Evolutionary conservation across 2,329 filamentous ascomycete genomes (phyloP).

Genomic region (Teratosphaeria gauchensis): DNA sequence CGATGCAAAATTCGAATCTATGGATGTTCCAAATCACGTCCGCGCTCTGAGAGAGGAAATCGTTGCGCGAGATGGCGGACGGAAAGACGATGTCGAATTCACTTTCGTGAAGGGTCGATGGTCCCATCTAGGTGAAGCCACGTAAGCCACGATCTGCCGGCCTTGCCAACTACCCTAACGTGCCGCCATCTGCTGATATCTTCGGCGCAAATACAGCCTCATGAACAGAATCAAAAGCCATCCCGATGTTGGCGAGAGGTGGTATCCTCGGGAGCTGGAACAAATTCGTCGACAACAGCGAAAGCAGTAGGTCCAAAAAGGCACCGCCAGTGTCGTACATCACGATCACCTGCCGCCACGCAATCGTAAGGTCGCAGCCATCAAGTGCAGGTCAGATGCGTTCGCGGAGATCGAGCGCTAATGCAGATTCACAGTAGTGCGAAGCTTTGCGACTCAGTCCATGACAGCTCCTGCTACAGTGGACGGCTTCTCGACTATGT

Average conservation of each 20-base stretch:
- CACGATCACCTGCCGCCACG: slow-evolving; percentile 3
- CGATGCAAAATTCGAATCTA: slow-evolving; percentile 68
- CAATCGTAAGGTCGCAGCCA: not conserved
- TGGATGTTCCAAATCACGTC: slow-evolving; percentile 58
- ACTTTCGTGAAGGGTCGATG: slow-evolving; percentile 64
- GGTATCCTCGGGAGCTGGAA: slow-evolving; percentile 41
- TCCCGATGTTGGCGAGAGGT: slow-evolving; percentile 74
- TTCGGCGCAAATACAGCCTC: slow-evolving; percentile 29
- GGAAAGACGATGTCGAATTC: slow-evolving; percentile 70
- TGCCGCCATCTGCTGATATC: not conserved
- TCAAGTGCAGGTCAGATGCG: not conserved
- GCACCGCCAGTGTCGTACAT: not conserved
- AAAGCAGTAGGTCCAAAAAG: not conserved
- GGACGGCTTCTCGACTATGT: not conserved
- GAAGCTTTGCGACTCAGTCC: not conserved
- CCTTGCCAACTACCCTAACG: not conserved
- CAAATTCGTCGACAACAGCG: slow-evolving; percentile 33
- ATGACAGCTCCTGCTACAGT: not conserved
- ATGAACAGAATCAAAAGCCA: slow-evolving; percentile 80
- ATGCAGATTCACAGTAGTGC: not conserved
- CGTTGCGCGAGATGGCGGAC: slow-evolving; percentile 44
- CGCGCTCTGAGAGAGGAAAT: slow-evolving; percentile 52
- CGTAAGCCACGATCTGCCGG: slow-evolving; percentile 23
- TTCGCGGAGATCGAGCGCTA: not conserved
- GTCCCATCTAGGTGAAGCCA: slow-evolving; percentile 68